phyloP scores from a whole-genome alignment of 148 eudicot species.

The Diospyros kaki region DNA sequence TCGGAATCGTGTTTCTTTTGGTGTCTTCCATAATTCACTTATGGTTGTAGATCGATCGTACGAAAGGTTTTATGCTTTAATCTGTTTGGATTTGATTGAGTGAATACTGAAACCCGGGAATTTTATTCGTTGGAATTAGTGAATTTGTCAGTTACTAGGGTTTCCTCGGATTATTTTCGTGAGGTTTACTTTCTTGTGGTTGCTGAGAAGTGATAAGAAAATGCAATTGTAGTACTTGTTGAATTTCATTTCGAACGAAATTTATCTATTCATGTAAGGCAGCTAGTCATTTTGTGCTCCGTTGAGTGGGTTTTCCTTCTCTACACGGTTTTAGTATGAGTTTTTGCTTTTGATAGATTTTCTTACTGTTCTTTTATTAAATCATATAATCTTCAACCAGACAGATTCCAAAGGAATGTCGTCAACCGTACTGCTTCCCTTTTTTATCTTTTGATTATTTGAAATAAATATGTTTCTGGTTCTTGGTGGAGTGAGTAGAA shows the following conservation, averaged over 20 bases:
- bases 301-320: too few relatives aligned
- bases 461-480: not conserved
- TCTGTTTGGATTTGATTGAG: not conserved
- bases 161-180: not conserved
- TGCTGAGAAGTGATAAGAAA: not conserved
- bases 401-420: not conserved
- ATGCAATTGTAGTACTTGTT: too few relatives aligned
- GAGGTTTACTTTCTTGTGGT: not conserved
- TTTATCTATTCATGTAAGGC: not conserved
- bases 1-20: not conserved
- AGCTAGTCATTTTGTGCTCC: not conserved
- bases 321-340: too few relatives aligned
- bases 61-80: not conserved
- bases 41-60: too few relatives aligned
- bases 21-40: not conserved
- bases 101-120: not conserved
- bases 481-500: not conserved
- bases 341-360: not conserved
- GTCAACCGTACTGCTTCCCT: not conserved
- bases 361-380: not conserved
- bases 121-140: not conserved
- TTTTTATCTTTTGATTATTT: not conserved
- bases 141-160: not conserved
- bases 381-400: not conserved
- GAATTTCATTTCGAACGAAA: not conserved